These are phyloP conservation scores for Phytophthora sp. DNA, from an alignment of 352 stramenopile genomes.

Conservation along the genomic window DNA sequence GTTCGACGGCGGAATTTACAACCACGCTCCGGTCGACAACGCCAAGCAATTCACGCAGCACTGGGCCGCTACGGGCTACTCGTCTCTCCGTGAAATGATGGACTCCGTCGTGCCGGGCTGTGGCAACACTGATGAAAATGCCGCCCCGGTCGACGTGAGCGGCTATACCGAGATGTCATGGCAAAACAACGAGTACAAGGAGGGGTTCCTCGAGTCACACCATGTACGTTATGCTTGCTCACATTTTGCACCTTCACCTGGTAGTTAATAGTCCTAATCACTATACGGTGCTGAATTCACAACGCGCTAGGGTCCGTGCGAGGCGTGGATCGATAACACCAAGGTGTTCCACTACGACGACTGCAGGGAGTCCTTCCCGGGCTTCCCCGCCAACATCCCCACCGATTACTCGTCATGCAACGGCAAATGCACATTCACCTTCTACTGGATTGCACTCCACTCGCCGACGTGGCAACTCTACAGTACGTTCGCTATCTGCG, in stretches of 20 bases:
- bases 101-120: slow-evolving; percentile 37
- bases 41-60: slow-evolving; percentile 34
- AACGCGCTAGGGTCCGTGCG: slow-evolving; percentile 55
- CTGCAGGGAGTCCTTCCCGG: slow-evolving; percentile 42
- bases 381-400: slow-evolving; percentile 51
- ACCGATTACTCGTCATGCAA: slow-evolving; percentile 56
- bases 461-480: slow-evolving; percentile 50
- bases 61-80: slow-evolving; percentile 36
- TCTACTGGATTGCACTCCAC: slow-evolving; percentile 62
- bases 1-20: slow-evolving; percentile 38
- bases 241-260: background rate
- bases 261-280: too few relatives aligned
- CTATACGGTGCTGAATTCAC: too few relatives aligned
- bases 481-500: slow-evolving; percentile 24
- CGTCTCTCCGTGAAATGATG: slow-evolving; percentile 44
- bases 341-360: slow-evolving; percentile 53
- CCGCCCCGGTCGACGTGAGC: slow-evolving; percentile 37
- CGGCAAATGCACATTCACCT: slow-evolving; percentile 48
- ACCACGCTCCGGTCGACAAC: slow-evolving; percentile 36
- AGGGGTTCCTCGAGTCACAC: slow-evolving; percentile 40
- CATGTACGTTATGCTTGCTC: background rate
- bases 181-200: slow-evolving; percentile 49
- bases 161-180: slow-evolving; percentile 37
- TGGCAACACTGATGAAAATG: slow-evolving; percentile 27
- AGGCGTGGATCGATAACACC: slow-evolving; percentile 56